These are phyloP conservation scores for Coemansia sp. DNA, from an alignment of 192 early-diverging fungal genomes.

Conservation along the genomic window DNA sequence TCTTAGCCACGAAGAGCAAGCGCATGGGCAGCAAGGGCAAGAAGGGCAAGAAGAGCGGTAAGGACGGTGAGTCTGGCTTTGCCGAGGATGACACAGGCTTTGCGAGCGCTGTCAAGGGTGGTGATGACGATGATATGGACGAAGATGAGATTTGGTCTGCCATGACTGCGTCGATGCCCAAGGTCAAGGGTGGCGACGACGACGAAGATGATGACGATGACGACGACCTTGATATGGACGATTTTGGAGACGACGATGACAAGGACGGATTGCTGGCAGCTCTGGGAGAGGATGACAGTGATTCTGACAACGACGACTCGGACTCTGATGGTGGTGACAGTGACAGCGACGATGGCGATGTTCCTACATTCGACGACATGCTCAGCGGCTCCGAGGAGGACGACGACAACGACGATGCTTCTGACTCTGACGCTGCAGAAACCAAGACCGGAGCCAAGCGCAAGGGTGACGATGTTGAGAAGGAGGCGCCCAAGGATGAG, in stretches of 20 bases:
- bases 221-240: constrained; percentile 48
- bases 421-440: constrained; percentile 27
- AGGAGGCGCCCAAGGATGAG: constrained; percentile 3
- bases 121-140: constrained; percentile 52
- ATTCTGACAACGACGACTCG: constrained; percentile 24
- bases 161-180: constrained; percentile 74
- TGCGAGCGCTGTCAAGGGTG: constrained; percentile 27
- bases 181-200: constrained; percentile 56
- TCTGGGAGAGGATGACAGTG: constrained; percentile 34
- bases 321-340: constrained; percentile 56
- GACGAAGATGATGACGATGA: constrained; percentile 58
- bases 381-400: constrained; percentile 55
- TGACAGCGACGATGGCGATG: constrained; percentile 52
- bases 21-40: constrained; percentile 41
- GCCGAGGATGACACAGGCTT: constrained; percentile 55
- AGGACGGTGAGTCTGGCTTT: constrained; percentile 53
- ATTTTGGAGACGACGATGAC: constrained; percentile 41
- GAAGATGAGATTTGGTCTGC: constrained; percentile 92
- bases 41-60: constrained; percentile 52
- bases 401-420: constrained; percentile 52
- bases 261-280: constrained; percentile 51
- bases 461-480: constrained; percentile 35
- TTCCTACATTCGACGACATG: constrained; percentile 61
- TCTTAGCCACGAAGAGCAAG: constrained; percentile 46
- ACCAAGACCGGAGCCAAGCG: constrained; percentile 33